Conservation (phyloP, 345 rosid species). For the Rhodomyrtus tomentosa region DNA sequence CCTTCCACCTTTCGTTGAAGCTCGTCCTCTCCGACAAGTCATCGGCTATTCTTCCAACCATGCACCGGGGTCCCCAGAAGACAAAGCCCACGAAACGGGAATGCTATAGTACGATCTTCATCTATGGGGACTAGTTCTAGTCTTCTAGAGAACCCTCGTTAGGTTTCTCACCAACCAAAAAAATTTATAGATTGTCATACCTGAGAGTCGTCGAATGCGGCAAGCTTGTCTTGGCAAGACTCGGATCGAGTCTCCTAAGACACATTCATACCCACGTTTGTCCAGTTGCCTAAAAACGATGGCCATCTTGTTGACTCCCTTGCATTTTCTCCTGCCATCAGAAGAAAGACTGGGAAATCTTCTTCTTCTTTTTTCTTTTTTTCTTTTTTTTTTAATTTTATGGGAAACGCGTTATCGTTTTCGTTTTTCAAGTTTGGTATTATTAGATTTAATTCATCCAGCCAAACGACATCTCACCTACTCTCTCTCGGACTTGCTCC, state of each 20-base stretch:
- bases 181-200: background rate
- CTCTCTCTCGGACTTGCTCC: background rate
- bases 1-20: background rate
- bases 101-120: background rate
- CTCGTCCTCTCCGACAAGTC: background rate
- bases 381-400: background rate
- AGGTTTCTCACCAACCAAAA: background rate
- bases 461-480: background rate
- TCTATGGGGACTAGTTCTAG: background rate
- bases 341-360: background rate
- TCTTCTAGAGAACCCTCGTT: background rate
- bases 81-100: background rate
- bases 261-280: background rate
- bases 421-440: background rate
- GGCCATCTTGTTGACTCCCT: background rate
- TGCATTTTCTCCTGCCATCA: background rate
- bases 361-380: too few species aligned
- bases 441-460: too few species aligned
- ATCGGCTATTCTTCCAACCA: background rate
- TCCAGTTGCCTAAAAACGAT: background rate
- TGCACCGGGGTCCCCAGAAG: background rate
- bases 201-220: background rate
- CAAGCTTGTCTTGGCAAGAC: background rate
- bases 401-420: background rate
- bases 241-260: background rate